Evolutionary conservation across 768 basidiomycete genomes (phyloP).

Genomic region (Sarcodon sp.): DNA sequence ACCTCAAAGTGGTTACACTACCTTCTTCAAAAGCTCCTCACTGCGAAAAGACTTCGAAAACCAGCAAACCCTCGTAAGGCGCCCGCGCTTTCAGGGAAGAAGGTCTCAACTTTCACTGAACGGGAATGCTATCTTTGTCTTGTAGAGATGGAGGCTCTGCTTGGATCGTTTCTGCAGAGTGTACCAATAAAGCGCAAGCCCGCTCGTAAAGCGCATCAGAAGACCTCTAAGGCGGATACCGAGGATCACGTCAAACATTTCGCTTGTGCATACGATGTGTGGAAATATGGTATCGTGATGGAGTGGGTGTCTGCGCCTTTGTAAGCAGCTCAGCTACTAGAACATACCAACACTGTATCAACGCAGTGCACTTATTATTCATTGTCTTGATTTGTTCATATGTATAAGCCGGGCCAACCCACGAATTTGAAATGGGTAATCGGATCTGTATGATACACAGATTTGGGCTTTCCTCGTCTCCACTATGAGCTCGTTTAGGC

Average conservation of each 20-base stretch:
- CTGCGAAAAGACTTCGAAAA: constrained; percentile 51
- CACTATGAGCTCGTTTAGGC: constrained; percentile 12
- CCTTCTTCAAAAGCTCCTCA: constrained; percentile 57
- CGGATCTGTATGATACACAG: no score
- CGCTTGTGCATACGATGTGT: constrained; percentile 38
- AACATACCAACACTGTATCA: no score
- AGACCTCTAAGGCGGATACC: constrained; percentile 1
- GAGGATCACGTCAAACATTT: constrained; percentile 11
- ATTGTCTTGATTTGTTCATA: no score
- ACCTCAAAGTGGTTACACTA: constrained; percentile 77
- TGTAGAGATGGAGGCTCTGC: constrained; percentile 47
- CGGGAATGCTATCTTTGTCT: constrained; percentile 60
- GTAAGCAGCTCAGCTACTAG: no score
- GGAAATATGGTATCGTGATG: constrained; percentile 43
- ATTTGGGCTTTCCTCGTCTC: no score
- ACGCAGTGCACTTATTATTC: no score
- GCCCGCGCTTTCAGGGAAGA: constrained; percentile 1
- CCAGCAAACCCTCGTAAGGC: constrained; percentile 32
- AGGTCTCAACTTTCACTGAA: constrained; percentile 34
- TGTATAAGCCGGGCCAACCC: no score
- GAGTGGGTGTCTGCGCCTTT: constrained; percentile 36
- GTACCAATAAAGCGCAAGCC: constrained; percentile 8
- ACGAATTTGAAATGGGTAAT: no score
- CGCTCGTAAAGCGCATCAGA: not conserved
- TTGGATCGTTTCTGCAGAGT: constrained; percentile 32